Evolutionary conservation across 768 basidiomycete species (phyloP).

Genomic region (Pisolithus marmoratus): DNA sequence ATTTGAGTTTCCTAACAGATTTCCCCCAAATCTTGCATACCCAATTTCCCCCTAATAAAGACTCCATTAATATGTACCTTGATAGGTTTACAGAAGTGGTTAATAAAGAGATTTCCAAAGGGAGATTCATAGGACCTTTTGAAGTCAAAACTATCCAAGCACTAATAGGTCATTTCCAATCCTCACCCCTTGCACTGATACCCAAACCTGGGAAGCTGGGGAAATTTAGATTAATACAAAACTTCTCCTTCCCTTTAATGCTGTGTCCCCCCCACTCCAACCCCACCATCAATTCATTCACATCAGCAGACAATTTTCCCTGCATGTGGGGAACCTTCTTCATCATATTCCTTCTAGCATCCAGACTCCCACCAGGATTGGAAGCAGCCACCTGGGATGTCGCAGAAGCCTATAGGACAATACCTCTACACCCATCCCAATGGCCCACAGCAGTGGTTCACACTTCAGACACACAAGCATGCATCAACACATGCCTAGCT

Average conservation of each 20-base stretch:
- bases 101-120: conserved; percentile 2
- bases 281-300: neutral
- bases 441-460: conserved; percentile 23
- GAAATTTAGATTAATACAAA: conserved; percentile 7
- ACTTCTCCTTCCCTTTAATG: conserved; percentile 9
- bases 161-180: no score
- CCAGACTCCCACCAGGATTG: conserved; percentile 23
- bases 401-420: conserved; percentile 27
- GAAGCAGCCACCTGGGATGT: conserved; percentile 28
- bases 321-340: conserved; percentile 42
- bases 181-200: no score
- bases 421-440: conserved; percentile 24
- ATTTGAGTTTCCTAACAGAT: neutral
- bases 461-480: conserved; percentile 12
- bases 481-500: neutral
- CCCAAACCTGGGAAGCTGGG: no score
- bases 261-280: neutral
- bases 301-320: conserved; percentile 23
- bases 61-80: neutral
- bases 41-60: conserved; percentile 4
- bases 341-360: conserved; percentile 17
- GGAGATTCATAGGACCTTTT: conserved; percentile 14
- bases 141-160: neutral
- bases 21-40: neutral
- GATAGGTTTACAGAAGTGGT: neutral